Evolutionary conservation across 345 rosid species (phyloP).

Genomic region (Odontarrhena argentea): DNA sequence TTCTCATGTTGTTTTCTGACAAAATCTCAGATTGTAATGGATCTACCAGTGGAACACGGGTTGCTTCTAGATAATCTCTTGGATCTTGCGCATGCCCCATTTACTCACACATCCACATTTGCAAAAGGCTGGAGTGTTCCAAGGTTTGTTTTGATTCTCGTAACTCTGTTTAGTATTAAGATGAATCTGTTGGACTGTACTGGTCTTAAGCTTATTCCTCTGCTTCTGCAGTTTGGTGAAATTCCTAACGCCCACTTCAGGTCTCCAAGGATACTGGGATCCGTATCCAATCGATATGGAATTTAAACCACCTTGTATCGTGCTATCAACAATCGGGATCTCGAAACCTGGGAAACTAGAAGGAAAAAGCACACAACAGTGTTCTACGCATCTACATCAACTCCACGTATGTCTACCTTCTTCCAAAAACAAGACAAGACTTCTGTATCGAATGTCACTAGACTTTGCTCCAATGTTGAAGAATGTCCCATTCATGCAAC

Average conservation of each 20-base stretch:
- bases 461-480: conserved; percentile 91
- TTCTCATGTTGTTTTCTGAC: conserved; percentile 3
- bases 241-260: conserved; percentile 85
- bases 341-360: conserved; percentile 94
- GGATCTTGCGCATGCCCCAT: conserved; percentile 98
- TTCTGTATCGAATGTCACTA: conserved; percentile 87
- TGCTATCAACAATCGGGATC: conserved; percentile 90
- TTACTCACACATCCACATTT: conserved; percentile 94
- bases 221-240: conserved; percentile 72
- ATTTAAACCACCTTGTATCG: conserved; percentile 95
- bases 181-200: background rate
- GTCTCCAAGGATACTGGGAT: conserved; percentile 97
- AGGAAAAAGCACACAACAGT: conserved; percentile 71
- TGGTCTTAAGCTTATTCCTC: background rate
- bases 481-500: conserved; percentile 79
- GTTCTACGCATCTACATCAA: conserved; percentile 93
- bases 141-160: conserved; percentile 54
- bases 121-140: conserved; percentile 99
- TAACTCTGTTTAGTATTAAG: background rate
- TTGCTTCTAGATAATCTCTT: conserved; percentile 91
- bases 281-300: conserved; percentile 99
- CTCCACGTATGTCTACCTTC: conserved; percentile 97
- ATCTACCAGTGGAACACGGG: conserved; percentile 98
- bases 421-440: conserved; percentile 75
- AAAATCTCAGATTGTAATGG: conserved; percentile 80